Evolutionary conservation across 176 grass and related monocot species (phyloP).

Genomic region (Eleusine indica): DNA sequence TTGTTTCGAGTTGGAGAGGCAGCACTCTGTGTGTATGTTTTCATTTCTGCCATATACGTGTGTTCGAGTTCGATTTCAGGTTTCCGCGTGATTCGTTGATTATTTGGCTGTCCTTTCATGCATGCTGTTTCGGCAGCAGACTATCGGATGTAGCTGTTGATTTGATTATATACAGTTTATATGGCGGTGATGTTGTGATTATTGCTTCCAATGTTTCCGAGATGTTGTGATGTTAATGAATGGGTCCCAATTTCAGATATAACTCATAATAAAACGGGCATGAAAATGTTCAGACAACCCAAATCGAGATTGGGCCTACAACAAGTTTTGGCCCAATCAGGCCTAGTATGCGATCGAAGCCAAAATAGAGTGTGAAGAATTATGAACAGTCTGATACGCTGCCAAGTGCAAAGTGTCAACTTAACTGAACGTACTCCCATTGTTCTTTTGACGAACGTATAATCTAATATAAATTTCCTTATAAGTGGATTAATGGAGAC

Average conservation of each 20-base stretch:
- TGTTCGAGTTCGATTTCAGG: not conserved
- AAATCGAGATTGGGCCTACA: not conserved
- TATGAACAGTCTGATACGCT: not conserved
- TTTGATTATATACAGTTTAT: not conserved
- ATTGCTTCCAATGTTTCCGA: not conserved
- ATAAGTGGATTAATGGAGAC: not conserved
- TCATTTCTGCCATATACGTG: not conserved
- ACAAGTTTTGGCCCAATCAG: not conserved
- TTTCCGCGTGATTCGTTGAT: slow-evolving; percentile 31
- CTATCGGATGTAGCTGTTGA: not conserved
- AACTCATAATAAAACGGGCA: too few species aligned
- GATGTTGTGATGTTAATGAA: not conserved
- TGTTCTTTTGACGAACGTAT: too few species aligned
- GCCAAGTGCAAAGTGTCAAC: not conserved
- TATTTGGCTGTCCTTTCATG: not conserved
- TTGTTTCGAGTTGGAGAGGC: not conserved
- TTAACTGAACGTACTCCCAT: not conserved
- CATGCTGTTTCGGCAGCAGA: not conserved
- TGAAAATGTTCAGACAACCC: not conserved
- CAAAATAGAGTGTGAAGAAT: not conserved
- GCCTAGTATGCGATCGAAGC: not conserved
- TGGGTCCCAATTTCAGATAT: not conserved
- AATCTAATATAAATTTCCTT: not conserved
- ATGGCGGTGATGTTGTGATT: not conserved
- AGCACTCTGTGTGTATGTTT: not conserved